phyloP scores from a whole-genome alignment of 257 asterid species.

The Gentiana dahurica region DNA sequence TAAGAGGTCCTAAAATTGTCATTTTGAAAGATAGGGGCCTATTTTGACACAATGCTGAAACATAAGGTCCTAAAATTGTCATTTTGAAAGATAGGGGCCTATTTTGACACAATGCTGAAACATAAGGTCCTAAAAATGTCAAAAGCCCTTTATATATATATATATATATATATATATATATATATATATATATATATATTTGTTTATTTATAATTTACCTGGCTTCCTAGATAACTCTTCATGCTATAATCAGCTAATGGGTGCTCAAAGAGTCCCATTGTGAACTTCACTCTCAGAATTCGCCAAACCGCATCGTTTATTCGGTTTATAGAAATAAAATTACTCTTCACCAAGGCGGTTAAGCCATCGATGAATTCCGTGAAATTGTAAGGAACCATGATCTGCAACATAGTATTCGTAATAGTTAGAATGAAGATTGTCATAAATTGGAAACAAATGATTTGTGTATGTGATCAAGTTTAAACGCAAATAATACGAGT shows the following conservation, averaged over 20 bases:
- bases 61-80: no score
- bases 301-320: constrained; percentile 80
- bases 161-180: no score
- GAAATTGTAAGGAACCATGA: constrained; percentile 66
- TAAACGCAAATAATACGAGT: background rate
- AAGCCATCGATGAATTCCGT: constrained; percentile 71
- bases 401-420: constrained; percentile 30
- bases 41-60: no score
- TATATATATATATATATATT: no score
- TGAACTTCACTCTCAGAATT: constrained; percentile 66
- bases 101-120: no score
- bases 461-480: background rate
- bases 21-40: no score
- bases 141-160: no score
- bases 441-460: background rate
- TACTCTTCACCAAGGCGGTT: constrained; percentile 51
- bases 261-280: constrained; percentile 78
- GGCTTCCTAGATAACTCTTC: constrained; percentile 64
- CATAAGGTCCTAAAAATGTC: no score
- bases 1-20: no score
- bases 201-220: constrained; percentile 23
- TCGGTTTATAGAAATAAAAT: constrained; percentile 48
- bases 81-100: no score
- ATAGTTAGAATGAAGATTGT: background rate
- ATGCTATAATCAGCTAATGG: constrained; percentile 79